These are phyloP conservation scores for Phytomonas francai DNA, from an alignment of 208 protist genomes.

Conservation along the genomic window DNA sequence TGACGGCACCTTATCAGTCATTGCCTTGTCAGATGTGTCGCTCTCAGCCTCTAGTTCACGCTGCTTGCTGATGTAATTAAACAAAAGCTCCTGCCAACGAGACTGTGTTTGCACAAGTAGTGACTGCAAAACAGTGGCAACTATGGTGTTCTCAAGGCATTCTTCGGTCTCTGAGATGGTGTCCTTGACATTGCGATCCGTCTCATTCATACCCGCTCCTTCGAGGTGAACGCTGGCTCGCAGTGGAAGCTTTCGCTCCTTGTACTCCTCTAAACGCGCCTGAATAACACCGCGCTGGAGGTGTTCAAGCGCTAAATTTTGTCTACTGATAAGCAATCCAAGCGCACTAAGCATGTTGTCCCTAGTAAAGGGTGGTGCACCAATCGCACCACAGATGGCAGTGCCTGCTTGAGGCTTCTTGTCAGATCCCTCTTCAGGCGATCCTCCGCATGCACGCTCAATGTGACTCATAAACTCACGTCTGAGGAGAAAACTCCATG, in stretches of 20 bases:
- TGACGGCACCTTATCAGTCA: background rate
- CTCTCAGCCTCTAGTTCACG: background rate
- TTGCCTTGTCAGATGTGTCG: background rate
- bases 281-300: background rate
- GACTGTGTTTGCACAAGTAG: conserved; percentile 32
- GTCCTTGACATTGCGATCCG: background rate
- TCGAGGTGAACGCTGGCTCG: background rate
- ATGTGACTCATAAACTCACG: background rate
- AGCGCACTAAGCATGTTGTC: conserved; percentile 1
- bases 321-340: background rate
- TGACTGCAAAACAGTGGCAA: conserved; percentile 31
- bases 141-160: conserved; percentile 26
- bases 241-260: background rate
- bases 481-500: background rate
- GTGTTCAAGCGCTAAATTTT: conserved; percentile 2
- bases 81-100: conserved; percentile 36
- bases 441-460: background rate
- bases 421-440: background rate
- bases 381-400: background rate
- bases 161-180: background rate
- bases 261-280: background rate
- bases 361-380: background rate
- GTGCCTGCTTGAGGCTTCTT: background rate
- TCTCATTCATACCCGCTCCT: background rate
- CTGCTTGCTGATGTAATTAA: conserved; percentile 19